Evolutionary conservation across 2,329 filamentous ascomycete genomes (phyloP), one percentile per base, ranked within the genome.

Genomic region (Hymenoscyphus infarciens): DNA sequence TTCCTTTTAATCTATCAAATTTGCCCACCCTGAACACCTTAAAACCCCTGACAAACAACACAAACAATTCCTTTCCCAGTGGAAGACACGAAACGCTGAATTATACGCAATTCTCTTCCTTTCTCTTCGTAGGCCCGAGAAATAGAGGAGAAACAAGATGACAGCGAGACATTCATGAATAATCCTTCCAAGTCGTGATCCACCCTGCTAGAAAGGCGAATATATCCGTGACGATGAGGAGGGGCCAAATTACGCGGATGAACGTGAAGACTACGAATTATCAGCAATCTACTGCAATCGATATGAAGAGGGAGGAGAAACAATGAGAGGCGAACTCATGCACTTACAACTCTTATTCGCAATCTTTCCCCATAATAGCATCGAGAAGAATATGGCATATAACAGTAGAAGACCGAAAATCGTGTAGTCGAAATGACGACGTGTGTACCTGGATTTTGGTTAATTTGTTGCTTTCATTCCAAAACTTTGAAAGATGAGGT

Each of bases 121-220:
- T 1, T 35, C 11, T 13, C 2, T 16, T 38, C 35, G 3, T 2
- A 15, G 35, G 35, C 13, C 13, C 35, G 13, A 15, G 5, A 16
- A 15, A 38, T 15, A 5, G 13, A 38, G 35, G 39, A 45, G 39
- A 45, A 22, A 45, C n/a, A 49, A 49, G 7, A 22, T 10, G n/a
- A 22, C 0, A 22, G 42, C n/a, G 10, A 49, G 6, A 49, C 7
- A 42, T 22, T 61, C 53, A 56, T 25, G 53, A 56, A 56, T 56
- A 56, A 61, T 56, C 59, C 35, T 45, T 45, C 53, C 59, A 61
- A 19, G 59, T 56, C 31, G 22, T 53, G 8, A 56, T 25, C 59
- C 52, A 61, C 3, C 33, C 59, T 0, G 45, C 52, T 22, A 56
- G 4, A 33, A 56, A 61, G 8, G 16, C 52, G 16, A 42, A 45